These are phyloP conservation scores for Aspergillus sp. DNA, from an alignment of 2,329 filamentous ascomycete species.

Conservation along the genomic window DNA sequence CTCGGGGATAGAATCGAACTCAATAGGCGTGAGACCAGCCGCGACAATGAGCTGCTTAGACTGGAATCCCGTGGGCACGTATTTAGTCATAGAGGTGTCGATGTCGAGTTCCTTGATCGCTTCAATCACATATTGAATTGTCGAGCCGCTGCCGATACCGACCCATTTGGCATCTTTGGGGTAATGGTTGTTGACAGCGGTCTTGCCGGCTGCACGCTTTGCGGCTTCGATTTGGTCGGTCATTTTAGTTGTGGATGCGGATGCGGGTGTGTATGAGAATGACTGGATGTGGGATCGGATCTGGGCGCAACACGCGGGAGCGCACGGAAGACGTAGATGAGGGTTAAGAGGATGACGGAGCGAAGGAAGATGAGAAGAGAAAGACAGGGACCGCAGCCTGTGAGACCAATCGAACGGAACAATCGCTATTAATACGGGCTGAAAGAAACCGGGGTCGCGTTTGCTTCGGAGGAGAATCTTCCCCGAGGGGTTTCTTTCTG, in stretches of 20 bases:
- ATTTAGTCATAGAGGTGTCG: conserved; percentile 59
- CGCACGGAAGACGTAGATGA: conserved; percentile 1
- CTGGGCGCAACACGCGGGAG: neutral
- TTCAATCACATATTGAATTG: conserved; percentile 62
- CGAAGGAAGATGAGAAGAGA: conserved; percentile 1
- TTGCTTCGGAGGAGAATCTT: neutral
- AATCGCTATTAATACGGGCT: neutral
- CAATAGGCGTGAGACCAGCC: conserved; percentile 69
- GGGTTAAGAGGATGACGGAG: conserved; percentile 1
- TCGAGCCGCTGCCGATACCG: conserved; percentile 59
- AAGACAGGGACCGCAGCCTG: conserved; percentile 2
- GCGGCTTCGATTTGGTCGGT: conserved; percentile 46
- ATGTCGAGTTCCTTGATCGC: conserved; percentile 49
- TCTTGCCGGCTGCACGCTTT: conserved; percentile 53
- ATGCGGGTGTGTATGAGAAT: neutral
- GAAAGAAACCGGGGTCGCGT: neutral
- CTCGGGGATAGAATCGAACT: conserved; percentile 66
- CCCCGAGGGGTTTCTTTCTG: too few species aligned
- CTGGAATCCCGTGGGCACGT: conserved; percentile 88
- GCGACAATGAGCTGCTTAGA: conserved; percentile 77
- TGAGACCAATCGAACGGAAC: neutral
- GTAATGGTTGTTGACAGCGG: conserved; percentile 57
- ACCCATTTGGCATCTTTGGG: conserved; percentile 50
- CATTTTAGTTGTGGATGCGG: conserved; percentile 22
- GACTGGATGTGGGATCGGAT: conserved; percentile 1